A percentile compares a stretch with the other conserved stretches of the same genome.
Conservation (phyloP, 2,329 filamentous ascomycete genomes). For the Fonsecaea monophora region DNA sequence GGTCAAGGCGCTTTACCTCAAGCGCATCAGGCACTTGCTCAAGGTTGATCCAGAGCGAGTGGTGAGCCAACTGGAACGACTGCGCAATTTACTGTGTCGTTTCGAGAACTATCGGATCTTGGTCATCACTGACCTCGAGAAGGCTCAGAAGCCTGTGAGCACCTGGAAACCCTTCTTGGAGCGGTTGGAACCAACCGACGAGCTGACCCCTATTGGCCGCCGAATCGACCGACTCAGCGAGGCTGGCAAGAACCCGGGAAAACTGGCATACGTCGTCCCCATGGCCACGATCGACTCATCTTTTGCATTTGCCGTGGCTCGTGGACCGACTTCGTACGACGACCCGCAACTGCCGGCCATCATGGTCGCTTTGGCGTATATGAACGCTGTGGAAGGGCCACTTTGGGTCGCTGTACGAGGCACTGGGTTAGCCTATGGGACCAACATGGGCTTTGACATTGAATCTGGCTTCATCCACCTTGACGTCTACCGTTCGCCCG, state of each 20-base stretch:
- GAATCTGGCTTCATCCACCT: slow-evolving; percentile 83
- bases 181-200: slow-evolving; percentile 58
- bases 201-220: slow-evolving; percentile 73
- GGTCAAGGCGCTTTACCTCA: slow-evolving; percentile 86
- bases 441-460: slow-evolving; percentile 76
- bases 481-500: slow-evolving; percentile 86
- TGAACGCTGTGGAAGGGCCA: slow-evolving; percentile 91
- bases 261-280: slow-evolving; percentile 78
- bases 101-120: slow-evolving; percentile 86
- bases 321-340: slow-evolving; percentile 75
- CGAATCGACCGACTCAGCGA: slow-evolving; percentile 74
- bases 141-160: slow-evolving; percentile 75
- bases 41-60: slow-evolving; percentile 77
- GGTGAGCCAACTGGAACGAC: slow-evolving; percentile 75
- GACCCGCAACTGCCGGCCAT: slow-evolving; percentile 82
- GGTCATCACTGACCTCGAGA: slow-evolving; percentile 79
- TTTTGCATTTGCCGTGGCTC: slow-evolving; percentile 77
- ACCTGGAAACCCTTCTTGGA: slow-evolving; percentile 74
- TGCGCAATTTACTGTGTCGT: slow-evolving; percentile 77
- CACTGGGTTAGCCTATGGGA: slow-evolving; percentile 90
- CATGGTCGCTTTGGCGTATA: slow-evolving; percentile 86
- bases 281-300: slow-evolving; percentile 94
- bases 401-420: slow-evolving; percentile 93
- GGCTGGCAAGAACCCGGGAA: slow-evolving; percentile 76
- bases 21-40: slow-evolving; percentile 80